Percentiles rank a stretch among this genome's conserved stretches.
Evolutionary conservation across 2,329 filamentous ascomycete genomes (phyloP).

Genomic region (Aureobasidium sp.): DNA sequence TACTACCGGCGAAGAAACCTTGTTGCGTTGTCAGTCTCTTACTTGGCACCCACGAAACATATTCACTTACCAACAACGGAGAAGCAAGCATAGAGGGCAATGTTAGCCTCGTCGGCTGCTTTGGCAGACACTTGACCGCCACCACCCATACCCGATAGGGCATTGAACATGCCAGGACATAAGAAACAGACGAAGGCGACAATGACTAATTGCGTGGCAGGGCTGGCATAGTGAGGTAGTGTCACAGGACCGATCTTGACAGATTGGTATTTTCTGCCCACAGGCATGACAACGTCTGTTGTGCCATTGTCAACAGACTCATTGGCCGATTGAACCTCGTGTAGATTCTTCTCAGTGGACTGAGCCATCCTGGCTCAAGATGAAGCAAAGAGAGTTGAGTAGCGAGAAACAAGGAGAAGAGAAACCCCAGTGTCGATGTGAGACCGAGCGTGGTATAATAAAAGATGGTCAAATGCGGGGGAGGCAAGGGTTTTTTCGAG

Average conservation of each 20-base stretch:
- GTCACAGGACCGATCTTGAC: constrained; percentile 35
- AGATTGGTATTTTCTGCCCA: constrained; percentile 43
- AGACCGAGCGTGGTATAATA: constrained; percentile 12
- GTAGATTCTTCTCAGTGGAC: constrained; percentile 20
- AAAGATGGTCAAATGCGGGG: constrained; percentile 11
- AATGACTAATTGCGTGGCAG: constrained; percentile 42
- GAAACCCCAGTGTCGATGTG: constrained; percentile 5
- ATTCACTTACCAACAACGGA: constrained; percentile 44
- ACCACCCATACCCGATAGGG: constrained; percentile 45
- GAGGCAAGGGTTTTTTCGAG: constrained; percentile 9
- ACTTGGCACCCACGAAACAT: neutral
- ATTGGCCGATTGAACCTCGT: constrained; percentile 16
- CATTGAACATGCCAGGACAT: constrained; percentile 50
- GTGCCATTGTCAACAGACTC: constrained; percentile 17
- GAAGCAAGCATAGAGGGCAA: constrained; percentile 67
- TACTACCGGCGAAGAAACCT: constrained; percentile 59
- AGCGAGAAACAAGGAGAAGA: neutral
- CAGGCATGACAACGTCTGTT: constrained; percentile 29
- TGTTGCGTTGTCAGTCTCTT: neutral
- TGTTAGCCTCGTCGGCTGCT: constrained; percentile 57
- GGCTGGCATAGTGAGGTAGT: constrained; percentile 45
- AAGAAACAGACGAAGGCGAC: constrained; percentile 48
- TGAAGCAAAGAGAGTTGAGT: neutral
- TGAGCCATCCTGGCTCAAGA: constrained; percentile 17
- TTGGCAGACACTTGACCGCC: constrained; percentile 42